Percentiles rank a stretch among this genome's conserved stretches.
phyloP scores from a whole-genome alignment of 805 yeast genomes.

The Wickerhamiella parazyma region DNA sequence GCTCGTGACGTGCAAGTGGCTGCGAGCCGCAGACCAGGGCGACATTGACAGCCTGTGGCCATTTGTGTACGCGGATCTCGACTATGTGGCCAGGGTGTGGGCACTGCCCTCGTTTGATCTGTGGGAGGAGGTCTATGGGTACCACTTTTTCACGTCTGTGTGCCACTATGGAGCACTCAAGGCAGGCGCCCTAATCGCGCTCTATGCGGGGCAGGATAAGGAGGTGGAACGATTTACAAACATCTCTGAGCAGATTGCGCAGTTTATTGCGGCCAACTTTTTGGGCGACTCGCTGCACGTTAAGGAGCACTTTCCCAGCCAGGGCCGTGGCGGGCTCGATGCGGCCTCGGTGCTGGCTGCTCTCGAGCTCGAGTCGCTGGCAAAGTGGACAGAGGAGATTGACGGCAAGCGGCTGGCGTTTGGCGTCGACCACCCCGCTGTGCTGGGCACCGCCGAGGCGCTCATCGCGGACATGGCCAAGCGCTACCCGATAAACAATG shows the following conservation, averaged over 20 bases:
- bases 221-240: constrained; percentile 6
- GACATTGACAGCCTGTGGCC: constrained; percentile 33
- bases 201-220: constrained; percentile 9
- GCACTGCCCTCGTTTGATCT: constrained; percentile 56
- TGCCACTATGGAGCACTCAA: constrained; percentile 59
- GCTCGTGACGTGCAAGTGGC: constrained; percentile 44
- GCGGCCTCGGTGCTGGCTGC: constrained; percentile 12
- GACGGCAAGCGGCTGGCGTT: constrained; percentile 13
- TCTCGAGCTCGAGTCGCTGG: constrained; percentile 10
- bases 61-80: constrained; percentile 55
- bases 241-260: constrained; percentile 2
- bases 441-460: constrained; percentile 1
- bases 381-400: constrained; percentile 13
- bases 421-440: background rate
- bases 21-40: constrained; percentile 30
- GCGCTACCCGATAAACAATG: constrained; percentile 60
- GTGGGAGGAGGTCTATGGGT: constrained; percentile 77
- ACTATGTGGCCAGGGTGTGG: constrained; percentile 54
- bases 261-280: constrained; percentile 13
- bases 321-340: constrained; percentile 12
- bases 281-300: constrained; percentile 10
- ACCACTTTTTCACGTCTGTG: constrained; percentile 67
- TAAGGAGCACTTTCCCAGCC: constrained; percentile 10
- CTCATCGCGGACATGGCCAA: constrained; percentile 55
- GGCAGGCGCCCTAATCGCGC: constrained; percentile 36